These are phyloP conservation scores for Trypanosomatidae sp. DNA, from an alignment of 208 protist species.

Conservation along the genomic window DNA sequence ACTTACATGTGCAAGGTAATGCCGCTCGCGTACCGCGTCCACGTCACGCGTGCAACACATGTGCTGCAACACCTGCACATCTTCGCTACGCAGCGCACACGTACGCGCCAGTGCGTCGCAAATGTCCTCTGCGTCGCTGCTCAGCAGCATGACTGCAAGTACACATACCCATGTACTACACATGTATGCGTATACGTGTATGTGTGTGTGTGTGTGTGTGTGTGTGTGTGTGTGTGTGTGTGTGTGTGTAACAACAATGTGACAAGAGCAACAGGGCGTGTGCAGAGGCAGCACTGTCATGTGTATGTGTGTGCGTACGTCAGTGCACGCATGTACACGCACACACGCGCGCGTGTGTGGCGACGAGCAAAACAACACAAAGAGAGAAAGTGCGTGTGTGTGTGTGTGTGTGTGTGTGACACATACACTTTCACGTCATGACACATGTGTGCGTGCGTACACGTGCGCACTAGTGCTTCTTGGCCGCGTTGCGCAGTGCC, in stretches of 20 bases:
- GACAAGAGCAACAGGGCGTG: background rate
- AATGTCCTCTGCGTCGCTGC: conserved; percentile 11
- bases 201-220: background rate
- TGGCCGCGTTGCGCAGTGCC: conserved; percentile 70
- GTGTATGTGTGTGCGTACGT: background rate
- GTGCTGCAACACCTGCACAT: conserved; percentile 18
- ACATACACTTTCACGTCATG: background rate
- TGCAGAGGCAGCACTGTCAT: background rate
- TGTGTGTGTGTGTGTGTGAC: conserved; percentile 1
- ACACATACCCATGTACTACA: background rate
- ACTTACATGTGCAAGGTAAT: background rate
- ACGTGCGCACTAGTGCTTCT: conserved; percentile 59
- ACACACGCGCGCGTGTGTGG: background rate
- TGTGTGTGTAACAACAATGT: background rate
- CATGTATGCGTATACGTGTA: background rate
- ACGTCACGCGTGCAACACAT: conserved; percentile 5
- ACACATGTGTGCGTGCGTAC: background rate
- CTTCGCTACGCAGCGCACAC: conserved; percentile 31
- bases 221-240: background rate
- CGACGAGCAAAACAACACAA: background rate
- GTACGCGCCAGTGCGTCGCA: conserved; percentile 19
- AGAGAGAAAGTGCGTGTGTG: background rate
- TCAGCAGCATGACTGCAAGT: conserved; percentile 12
- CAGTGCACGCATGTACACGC: too few relatives aligned
- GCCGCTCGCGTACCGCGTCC: background rate